Conservation (phyloP, 2,329 filamentous ascomycete species). For the Juglanconis sp. region DNA sequence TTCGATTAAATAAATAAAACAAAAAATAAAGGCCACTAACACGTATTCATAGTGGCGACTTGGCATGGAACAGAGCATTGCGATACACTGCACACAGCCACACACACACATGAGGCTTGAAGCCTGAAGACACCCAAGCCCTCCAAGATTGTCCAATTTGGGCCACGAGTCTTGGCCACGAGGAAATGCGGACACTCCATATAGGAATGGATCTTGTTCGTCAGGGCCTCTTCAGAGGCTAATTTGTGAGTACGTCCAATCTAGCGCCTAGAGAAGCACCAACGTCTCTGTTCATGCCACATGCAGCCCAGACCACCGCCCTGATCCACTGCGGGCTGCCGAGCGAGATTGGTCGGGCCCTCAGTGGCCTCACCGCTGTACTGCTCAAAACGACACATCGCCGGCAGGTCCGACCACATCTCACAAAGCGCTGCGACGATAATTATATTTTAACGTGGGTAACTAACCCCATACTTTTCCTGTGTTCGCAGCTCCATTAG, state of each 20-base stretch:
- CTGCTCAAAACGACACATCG: not conserved
- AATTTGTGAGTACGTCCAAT: not conserved
- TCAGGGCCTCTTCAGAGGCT: not conserved
- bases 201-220: not conserved
- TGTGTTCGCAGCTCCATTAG: not conserved
- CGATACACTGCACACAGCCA: not conserved
- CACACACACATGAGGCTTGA: not conserved
- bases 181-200: too few relatives aligned
- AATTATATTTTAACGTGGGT: not conserved
- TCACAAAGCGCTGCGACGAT: not conserved
- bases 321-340: not conserved
- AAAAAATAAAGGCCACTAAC: too few relatives aligned
- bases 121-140: not conserved
- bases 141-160: not conserved
- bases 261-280: not conserved
- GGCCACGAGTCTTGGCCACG: not conserved
- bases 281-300: not conserved
- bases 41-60: too few relatives aligned
- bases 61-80: not conserved
- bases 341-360: not conserved
- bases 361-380: slow-evolving; percentile 3
- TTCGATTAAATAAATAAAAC: too few relatives aligned
- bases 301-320: not conserved
- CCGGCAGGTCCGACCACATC: not conserved
- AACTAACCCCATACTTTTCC: not conserved